Evolutionary conservation across 306 rosid genomes (phyloP), one percentile per base, ranked within the genome.

Genomic region (Cicer cuneatum): DNA sequence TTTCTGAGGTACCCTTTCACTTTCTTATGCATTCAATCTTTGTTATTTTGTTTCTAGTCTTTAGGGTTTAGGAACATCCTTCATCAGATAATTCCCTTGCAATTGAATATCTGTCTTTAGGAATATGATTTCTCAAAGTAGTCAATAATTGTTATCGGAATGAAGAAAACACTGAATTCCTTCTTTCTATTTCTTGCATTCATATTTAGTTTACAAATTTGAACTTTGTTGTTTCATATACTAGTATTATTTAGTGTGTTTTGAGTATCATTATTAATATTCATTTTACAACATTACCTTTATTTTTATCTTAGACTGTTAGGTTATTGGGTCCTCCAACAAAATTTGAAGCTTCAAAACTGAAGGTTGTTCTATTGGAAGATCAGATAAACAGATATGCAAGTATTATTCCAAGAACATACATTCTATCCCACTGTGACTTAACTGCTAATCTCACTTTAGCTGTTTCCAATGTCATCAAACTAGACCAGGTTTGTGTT

Each of bases 351-450:
- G 89, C 96, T 61, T 89, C 98, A 43, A 93, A 93, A 82, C 87
- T 93, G 60, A 88, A 89, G 88, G 98, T 93, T 61, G 90, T 85
- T 47, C 80, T 61, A 74, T 70, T 85, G 77, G 87, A 87, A 80
- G 90, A 86, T 69, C 81, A 83, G 67, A 79, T 88, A 69, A 82
- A 81, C 48, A 82, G 78, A 72, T 82, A 77, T 77, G 78, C 86
- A 42, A 89, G 88, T 74, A 82, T 93, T 73, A 85, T 88, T 81
- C 98, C 98, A 8, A 88, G 98, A 88, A 89, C 97, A 62, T 91
- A 93, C 84, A 89, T 93, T 40, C 85, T 93, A 6, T 93, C 98
- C 39, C 98, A 93, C 52, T 93, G 98, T 58, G 98, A 93, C 85
- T 91, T 91, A 66, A 93, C 97, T 35, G 98, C 98, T 75, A 91